phyloP scores from a whole-genome alignment of 805 yeast species.

The Maudiozyma barnettii region DNA sequence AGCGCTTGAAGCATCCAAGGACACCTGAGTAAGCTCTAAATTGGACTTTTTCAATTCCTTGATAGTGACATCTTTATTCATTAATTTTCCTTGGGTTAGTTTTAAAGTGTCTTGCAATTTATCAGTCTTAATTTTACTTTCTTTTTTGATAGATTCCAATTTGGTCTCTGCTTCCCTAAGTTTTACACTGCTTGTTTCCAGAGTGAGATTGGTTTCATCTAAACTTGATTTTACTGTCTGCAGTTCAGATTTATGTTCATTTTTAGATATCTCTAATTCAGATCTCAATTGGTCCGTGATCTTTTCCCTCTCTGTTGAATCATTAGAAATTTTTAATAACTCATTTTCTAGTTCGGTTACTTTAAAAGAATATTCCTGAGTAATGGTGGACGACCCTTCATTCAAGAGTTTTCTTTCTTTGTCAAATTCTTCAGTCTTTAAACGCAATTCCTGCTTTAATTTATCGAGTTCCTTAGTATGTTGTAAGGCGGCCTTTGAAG shows the following conservation, averaged over 20 bases:
- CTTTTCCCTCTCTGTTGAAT: slow-evolving; percentile 8
- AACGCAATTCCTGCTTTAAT: slow-evolving; percentile 30
- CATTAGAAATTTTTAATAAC: slow-evolving; percentile 1
- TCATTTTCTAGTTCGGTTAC: slow-evolving; percentile 36
- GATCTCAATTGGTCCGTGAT: slow-evolving; percentile 9
- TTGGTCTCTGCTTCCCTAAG: background rate
- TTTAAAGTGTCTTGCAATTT: too few relatives aligned
- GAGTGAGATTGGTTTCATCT: background rate
- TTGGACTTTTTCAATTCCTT: too few relatives aligned
- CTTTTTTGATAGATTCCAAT: too few relatives aligned
- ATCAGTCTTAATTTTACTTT: too few relatives aligned
- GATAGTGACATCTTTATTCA: too few relatives aligned
- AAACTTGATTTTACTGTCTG: background rate
- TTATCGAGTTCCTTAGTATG: slow-evolving; percentile 16
- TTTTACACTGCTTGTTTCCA: too few relatives aligned
- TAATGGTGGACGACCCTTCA: slow-evolving; percentile 41
- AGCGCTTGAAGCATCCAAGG: too few relatives aligned
- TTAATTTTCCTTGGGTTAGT: too few relatives aligned
- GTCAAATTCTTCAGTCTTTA: slow-evolving; percentile 38
- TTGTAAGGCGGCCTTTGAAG: background rate
- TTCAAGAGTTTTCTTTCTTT: slow-evolving; percentile 39
- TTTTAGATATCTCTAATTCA: background rate
- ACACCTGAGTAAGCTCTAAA: too few relatives aligned
- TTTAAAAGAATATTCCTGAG: slow-evolving; percentile 41
- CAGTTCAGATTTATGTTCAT: background rate